Conservation (phyloP, 2,329 filamentous ascomycete genomes). For the Paecilomyces sp. region DNA sequence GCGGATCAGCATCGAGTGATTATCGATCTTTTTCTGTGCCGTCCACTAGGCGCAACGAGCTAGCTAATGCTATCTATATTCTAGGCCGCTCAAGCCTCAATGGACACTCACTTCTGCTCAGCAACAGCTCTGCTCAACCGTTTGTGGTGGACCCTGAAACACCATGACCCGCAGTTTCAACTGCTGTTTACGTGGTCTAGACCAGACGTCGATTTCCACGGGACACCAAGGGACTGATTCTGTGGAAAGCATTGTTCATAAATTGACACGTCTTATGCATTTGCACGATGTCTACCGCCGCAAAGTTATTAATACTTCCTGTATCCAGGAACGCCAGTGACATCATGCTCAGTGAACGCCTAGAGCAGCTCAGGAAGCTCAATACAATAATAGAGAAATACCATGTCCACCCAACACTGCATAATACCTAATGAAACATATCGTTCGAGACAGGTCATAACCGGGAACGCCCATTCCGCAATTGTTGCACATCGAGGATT, state of each 20-base stretch:
- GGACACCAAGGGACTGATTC: background rate
- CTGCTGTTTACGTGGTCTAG: background rate
- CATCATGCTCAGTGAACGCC: background rate
- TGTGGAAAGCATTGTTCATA: background rate
- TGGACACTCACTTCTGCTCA: background rate
- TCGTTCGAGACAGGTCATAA: constrained; percentile 1
- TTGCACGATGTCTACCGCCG: background rate
- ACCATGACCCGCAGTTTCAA: constrained; percentile 11
- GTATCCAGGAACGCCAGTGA: background rate
- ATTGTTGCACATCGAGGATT: background rate
- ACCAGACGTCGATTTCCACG: background rate
- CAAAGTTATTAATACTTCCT: background rate
- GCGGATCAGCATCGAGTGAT: background rate
- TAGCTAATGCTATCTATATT: background rate
- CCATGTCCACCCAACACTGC: constrained; percentile 1
- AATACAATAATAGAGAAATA: background rate
- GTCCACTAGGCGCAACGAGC: background rate
- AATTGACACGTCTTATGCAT: background rate
- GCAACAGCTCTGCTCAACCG: background rate
- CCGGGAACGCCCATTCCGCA: constrained; percentile 3
- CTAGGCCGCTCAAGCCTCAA: background rate
- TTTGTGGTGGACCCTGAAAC: constrained; percentile 14
- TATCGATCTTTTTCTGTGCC: background rate
- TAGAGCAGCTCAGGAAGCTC: background rate
- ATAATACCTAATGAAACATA: background rate